These are phyloP conservation scores for Colletotrichum sp. DNA, from an alignment of 2,329 filamentous ascomycete species.

Conservation along the genomic window DNA sequence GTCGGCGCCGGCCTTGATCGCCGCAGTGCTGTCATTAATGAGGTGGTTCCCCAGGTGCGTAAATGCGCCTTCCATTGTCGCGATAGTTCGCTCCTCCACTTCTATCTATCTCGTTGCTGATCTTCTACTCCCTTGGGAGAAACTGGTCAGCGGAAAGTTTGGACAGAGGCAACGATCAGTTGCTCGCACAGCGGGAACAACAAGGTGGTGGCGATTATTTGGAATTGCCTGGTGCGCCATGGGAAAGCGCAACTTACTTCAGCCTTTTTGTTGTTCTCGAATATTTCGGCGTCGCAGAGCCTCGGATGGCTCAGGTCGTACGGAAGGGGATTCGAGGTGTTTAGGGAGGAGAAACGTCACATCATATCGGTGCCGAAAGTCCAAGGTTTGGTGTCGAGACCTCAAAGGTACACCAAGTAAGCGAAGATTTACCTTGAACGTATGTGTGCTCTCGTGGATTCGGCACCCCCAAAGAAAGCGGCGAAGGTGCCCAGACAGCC, in stretches of 20 bases:
- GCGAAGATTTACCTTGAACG: not conserved
- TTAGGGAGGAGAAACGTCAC: slow-evolving; percentile 15
- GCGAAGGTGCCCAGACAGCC: not conserved
- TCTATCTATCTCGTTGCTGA: not conserved
- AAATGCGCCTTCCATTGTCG: slow-evolving; percentile 83
- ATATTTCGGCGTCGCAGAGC: slow-evolving; percentile 22
- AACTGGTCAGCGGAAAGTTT: not conserved
- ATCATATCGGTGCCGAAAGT: slow-evolving; percentile 21
- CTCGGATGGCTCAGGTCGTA: slow-evolving; percentile 23
- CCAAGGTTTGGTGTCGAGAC: not conserved
- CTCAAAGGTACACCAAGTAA: slow-evolving; percentile 1
- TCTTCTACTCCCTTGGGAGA: not conserved
- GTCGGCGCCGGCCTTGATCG: slow-evolving; percentile 87
- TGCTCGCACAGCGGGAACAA: not conserved
- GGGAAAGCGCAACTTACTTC: slow-evolving; percentile 10
- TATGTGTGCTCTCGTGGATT: not conserved
- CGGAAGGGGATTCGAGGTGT: slow-evolving; percentile 21
- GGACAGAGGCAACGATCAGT: not conserved
- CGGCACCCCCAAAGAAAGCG: not conserved
- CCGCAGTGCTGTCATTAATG: slow-evolving; percentile 81
- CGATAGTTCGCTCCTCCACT: slow-evolving; percentile 20
- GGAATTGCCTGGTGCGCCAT: not conserved
- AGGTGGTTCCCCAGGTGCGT: slow-evolving; percentile 87
- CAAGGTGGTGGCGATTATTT: not conserved
- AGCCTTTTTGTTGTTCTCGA: slow-evolving; percentile 11